Conservation (phyloP, 2,329 filamentous ascomycete genomes). For the Clonostachys byssicola region DNA sequence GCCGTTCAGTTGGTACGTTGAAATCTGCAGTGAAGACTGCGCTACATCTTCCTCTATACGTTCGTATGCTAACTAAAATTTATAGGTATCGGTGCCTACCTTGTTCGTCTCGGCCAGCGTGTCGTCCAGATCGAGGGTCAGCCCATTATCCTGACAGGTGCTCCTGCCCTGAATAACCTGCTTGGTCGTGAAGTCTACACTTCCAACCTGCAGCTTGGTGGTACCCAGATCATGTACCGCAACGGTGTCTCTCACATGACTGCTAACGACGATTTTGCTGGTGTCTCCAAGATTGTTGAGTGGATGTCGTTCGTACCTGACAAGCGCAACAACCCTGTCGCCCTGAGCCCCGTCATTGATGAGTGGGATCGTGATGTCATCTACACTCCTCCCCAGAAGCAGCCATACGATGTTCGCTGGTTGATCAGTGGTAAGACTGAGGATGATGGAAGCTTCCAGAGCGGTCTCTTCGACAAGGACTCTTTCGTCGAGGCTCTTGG, state of each 20-base stretch:
- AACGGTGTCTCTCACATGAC: conserved; percentile 99
- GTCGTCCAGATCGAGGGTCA: conserved; percentile 98
- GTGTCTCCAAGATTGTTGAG: conserved; percentile 95
- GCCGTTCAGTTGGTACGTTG: conserved; percentile 82
- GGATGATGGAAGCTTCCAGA: conserved; percentile 65
- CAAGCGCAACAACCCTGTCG: conserved; percentile 87
- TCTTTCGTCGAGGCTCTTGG: conserved; percentile 96
- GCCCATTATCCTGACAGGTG: conserved; percentile 97
- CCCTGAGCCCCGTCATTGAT: conserved; percentile 83
- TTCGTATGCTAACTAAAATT: conserved; percentile 20
- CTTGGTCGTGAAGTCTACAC: conserved; percentile 98
- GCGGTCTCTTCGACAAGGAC: conserved; percentile 92
- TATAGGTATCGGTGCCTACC: conserved; percentile 89
- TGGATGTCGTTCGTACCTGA: conserved; percentile 98
- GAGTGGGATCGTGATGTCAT: conserved; percentile 89
- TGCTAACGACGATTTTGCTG: conserved; percentile 94
- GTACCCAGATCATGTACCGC: conserved; percentile 99
- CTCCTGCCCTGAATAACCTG: conserved; percentile 95
- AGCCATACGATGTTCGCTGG: conserved; percentile 89
- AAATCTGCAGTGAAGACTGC: conserved; percentile 1
- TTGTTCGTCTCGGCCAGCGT: conserved; percentile 96
- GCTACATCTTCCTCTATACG: neutral
- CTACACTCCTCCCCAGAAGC: conserved; percentile 77
- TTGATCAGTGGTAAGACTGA: conserved; percentile 86
- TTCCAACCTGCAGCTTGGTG: conserved; percentile 97